A percentile compares a stretch with the other conserved stretches of the same genome.
Conservation (phyloP, 441 rosid genomes). For the Croton setiger region DNA sequence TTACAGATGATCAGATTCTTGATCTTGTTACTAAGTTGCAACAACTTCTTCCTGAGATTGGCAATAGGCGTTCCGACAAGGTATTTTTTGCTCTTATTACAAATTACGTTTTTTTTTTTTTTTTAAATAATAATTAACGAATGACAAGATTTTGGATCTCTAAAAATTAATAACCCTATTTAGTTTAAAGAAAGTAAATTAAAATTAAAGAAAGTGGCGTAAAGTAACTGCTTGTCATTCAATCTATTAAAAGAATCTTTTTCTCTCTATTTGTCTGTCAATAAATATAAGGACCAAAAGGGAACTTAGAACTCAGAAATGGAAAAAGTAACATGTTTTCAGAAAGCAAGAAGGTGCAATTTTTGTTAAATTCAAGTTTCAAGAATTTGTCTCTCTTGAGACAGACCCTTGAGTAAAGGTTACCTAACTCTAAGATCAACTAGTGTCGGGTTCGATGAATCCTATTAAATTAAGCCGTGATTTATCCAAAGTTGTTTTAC, state of each 20-base stretch:
- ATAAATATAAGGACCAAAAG: conserved; percentile 11
- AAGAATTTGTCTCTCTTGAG: neutral
- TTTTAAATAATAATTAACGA: no score
- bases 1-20: conserved; percentile 80
- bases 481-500: no score
- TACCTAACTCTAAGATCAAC: no score
- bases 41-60: conserved; percentile 77
- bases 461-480: no score
- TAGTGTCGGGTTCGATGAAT: no score
- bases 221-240: conserved; percentile 5
- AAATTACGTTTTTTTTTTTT: neutral
- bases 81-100: conserved; percentile 27
- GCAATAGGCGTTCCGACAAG: conserved; percentile 59
- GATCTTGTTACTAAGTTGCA: conserved; percentile 84
- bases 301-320: neutral
- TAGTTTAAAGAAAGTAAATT: neutral
- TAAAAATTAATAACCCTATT: neutral
- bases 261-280: neutral
- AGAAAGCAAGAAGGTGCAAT: conserved; percentile 12
- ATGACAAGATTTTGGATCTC: neutral
- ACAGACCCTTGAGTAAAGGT: no score
- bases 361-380: conserved; percentile 18
- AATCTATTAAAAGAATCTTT: conserved; percentile 17
- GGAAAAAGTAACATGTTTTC: neutral
- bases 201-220: neutral